These are phyloP conservation scores for Russula brevipes DNA, from an alignment of 768 basidiomycete species.

Conservation along the genomic window DNA sequence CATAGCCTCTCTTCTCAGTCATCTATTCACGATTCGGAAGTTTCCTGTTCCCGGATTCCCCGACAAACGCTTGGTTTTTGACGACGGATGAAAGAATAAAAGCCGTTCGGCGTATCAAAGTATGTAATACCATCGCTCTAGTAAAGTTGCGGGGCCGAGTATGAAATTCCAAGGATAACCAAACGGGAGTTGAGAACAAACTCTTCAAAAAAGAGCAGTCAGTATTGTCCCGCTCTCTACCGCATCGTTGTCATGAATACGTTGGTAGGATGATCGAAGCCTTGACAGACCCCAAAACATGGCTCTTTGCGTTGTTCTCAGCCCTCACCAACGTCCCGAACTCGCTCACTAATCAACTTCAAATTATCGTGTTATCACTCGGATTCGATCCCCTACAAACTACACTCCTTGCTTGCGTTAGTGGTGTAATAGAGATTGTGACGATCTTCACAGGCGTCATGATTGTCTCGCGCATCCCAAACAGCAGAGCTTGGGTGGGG, in stretches of 20 bases:
- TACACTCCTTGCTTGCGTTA: conserved; percentile 63
- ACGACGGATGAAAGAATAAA: conserved; percentile 54
- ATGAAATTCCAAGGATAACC: conserved; percentile 46
- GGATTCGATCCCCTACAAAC: conserved; percentile 62
- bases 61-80: conserved; percentile 70
- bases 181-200: conserved; percentile 81
- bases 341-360: conserved; percentile 59
- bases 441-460: conserved; percentile 65
- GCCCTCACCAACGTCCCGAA: conserved; percentile 60
- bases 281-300: conserved; percentile 63
- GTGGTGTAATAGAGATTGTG: conserved; percentile 59
- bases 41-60: conserved; percentile 71
- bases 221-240: conserved; percentile 28
- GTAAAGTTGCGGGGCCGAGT: not conserved
- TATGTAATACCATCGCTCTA: conserved; percentile 25
- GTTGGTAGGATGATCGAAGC: conserved; percentile 58
- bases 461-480: conserved; percentile 49
- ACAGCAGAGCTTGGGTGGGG: conserved; percentile 60
- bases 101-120: conserved; percentile 65
- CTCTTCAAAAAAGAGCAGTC: conserved; percentile 76
- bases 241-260: not conserved
- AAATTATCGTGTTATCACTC: conserved; percentile 60
- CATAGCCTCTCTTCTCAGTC: not conserved
- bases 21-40: conserved; percentile 31
- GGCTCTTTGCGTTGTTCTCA: conserved; percentile 68